phyloP scores from a whole-genome alignment of 768 basidiomycete species.

The Cyclocybe cylindracea region DNA sequence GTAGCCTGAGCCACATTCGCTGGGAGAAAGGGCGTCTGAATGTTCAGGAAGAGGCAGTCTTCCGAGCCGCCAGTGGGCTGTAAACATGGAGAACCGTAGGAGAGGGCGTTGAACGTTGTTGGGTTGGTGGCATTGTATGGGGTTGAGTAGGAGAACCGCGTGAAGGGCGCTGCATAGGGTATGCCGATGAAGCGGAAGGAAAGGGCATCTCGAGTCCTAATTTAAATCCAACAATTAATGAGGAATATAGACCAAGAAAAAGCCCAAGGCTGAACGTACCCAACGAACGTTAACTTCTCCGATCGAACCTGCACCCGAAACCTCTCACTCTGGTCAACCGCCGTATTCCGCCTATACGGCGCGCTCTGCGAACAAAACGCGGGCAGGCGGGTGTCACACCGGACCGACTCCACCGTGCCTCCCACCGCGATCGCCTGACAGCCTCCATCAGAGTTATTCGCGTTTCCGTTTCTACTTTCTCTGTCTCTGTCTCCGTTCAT shows the following conservation, averaged over 20 bases:
- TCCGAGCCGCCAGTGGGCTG: slow-evolving; percentile 31
- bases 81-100: slow-evolving; percentile 33
- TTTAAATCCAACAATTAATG: neutral
- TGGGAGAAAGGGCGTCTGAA: slow-evolving; percentile 43
- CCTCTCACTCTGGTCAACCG: slow-evolving; percentile 18
- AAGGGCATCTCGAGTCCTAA: slow-evolving; percentile 44
- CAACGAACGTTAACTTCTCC: slow-evolving; percentile 19
- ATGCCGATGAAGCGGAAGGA: slow-evolving; percentile 56
- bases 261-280: slow-evolving; percentile 11
- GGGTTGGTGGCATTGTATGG: slow-evolving; percentile 18
- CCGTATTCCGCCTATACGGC: slow-evolving; percentile 24
- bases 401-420: slow-evolving; percentile 11
- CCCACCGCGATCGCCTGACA: slow-evolving; percentile 19
- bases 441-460: neutral
- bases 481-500: too few relatives aligned
- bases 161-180: slow-evolving; percentile 44
- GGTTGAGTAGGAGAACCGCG: slow-evolving; percentile 45
- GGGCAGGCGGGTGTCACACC: slow-evolving; percentile 19
- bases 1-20: slow-evolving; percentile 6
- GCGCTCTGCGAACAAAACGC: slow-evolving; percentile 31
- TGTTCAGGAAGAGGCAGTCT: slow-evolving; percentile 48
- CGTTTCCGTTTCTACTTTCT: too few relatives aligned
- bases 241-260: neutral
- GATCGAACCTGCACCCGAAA: slow-evolving; percentile 28
- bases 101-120: slow-evolving; percentile 29